Conservation (phyloP, 2,329 filamentous ascomycete species). For the Venturia pyrina region DNA sequence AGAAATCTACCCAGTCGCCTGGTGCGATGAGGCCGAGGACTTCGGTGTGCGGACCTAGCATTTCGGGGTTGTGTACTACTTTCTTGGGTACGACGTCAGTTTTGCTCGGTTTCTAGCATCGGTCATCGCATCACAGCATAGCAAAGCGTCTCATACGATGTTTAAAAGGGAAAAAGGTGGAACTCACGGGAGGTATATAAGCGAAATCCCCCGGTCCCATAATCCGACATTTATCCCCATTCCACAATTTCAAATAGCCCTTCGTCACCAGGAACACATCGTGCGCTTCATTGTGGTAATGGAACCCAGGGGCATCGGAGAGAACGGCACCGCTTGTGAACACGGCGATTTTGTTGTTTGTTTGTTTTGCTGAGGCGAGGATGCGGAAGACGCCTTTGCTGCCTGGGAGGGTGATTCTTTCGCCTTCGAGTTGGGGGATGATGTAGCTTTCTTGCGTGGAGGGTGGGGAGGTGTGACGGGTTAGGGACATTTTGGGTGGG, state of each 20-base stretch:
- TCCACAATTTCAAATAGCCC: conserved; percentile 47
- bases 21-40: conserved; percentile 45
- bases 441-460: conserved; percentile 33
- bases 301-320: conserved; percentile 38
- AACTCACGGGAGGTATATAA: conserved; percentile 41
- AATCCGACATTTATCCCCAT: conserved; percentile 45
- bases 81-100: conserved; percentile 28
- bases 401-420: conserved; percentile 39
- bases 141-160: background rate
- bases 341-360: conserved; percentile 38
- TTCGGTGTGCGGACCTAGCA: conserved; percentile 45
- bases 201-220: conserved; percentile 48
- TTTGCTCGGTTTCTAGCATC: no score
- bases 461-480: conserved; percentile 23
- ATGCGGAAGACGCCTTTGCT: conserved; percentile 43
- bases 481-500: background rate
- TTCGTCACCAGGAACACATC: conserved; percentile 46
- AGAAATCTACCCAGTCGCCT: conserved; percentile 52
- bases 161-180: conserved; percentile 16
- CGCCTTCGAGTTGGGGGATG: conserved; percentile 39
- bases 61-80: conserved; percentile 46
- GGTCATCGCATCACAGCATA: no score
- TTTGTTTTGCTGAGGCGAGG: conserved; percentile 40
- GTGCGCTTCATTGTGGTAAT: conserved; percentile 44
- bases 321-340: conserved; percentile 37